A percentile compares a stretch with the other conserved stretches of the same genome.
These are phyloP conservation scores for Cyclocybe cylindracea DNA, from an alignment of 768 basidiomycete species.

Conservation along the genomic window DNA sequence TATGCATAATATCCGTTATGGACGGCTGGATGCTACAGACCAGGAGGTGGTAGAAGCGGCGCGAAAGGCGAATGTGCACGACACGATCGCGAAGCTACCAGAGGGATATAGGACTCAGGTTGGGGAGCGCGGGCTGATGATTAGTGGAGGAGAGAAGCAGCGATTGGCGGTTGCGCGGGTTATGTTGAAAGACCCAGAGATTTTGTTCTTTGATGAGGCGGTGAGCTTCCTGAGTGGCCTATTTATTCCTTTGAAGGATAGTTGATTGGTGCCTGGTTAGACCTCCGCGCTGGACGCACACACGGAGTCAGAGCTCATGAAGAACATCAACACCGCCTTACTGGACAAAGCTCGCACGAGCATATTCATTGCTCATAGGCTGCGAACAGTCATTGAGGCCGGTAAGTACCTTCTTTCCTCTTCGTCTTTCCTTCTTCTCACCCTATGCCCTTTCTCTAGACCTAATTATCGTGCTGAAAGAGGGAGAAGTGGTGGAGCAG, in stretches of 20 bases:
- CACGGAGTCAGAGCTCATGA: slow-evolving; percentile 94
- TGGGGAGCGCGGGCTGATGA: slow-evolving; percentile 96
- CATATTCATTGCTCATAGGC: slow-evolving; percentile 94
- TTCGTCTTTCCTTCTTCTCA: background rate
- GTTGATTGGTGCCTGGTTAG: slow-evolving; percentile 37
- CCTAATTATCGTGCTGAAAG: slow-evolving; percentile 88
- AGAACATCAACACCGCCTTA: slow-evolving; percentile 82
- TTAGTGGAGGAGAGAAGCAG: slow-evolving; percentile 98
- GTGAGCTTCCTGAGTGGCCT: slow-evolving; percentile 50
- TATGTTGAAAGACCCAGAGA: slow-evolving; percentile 91
- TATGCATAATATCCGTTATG: slow-evolving; percentile 94
- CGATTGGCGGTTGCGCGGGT: slow-evolving; percentile 91
- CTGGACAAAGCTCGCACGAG: slow-evolving; percentile 83
- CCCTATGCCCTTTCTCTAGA: slow-evolving; percentile 43
- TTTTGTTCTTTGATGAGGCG: slow-evolving; percentile 98
- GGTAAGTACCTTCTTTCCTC: slow-evolving; percentile 43
- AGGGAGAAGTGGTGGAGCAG: slow-evolving; percentile 90
- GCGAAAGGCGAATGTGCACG: slow-evolving; percentile 83
- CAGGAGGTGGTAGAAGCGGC: slow-evolving; percentile 87
- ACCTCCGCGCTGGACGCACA: slow-evolving; percentile 95
- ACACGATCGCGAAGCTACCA: slow-evolving; percentile 77
- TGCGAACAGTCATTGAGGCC: slow-evolving; percentile 90
- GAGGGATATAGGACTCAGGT: slow-evolving; percentile 90
- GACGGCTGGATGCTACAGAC: slow-evolving; percentile 82
- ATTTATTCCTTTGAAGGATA: slow-evolving; percentile 1